A percentile compares a stretch with the other conserved stretches of the same genome.
These are phyloP conservation scores for Cladosporium sp. DNA, from an alignment of 2,329 filamentous ascomycete species.

Conservation along the genomic window DNA sequence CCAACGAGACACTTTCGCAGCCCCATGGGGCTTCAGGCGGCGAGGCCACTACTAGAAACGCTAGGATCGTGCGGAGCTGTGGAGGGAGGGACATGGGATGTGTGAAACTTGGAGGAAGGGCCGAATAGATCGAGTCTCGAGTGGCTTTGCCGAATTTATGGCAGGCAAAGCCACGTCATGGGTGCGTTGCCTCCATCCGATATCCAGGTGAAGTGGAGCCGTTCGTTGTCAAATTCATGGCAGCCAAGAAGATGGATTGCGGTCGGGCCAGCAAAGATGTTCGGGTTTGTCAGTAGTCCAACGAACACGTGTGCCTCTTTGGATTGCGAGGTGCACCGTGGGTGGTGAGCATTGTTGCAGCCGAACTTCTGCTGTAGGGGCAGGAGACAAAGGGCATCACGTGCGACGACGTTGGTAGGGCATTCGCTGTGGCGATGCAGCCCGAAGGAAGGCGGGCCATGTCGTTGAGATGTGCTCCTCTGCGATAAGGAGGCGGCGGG, in stretches of 20 bases:
- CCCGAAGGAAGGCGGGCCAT: not conserved
- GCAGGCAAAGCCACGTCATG: not conserved
- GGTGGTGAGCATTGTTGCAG: not conserved
- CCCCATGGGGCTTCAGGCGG: not conserved
- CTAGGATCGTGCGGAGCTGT: constrained; percentile 3
- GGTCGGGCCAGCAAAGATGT: not conserved
- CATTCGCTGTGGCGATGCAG: not conserved
- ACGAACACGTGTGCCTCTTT: not conserved
- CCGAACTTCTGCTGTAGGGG: not conserved
- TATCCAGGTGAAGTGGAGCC: not conserved
- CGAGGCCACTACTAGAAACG: not conserved
- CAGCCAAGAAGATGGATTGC: not conserved
- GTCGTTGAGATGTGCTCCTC: not conserved
- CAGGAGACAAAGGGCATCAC: not conserved
- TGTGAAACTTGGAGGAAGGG: not conserved
- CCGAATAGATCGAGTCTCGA: not conserved
- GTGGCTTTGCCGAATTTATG: not conserved
- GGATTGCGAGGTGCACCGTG: not conserved
- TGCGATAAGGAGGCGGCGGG: not conserved
- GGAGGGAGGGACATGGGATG: not conserved
- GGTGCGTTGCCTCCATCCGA: not conserved
- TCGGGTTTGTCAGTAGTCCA: too few species aligned
- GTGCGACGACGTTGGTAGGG: not conserved
- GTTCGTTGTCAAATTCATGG: not conserved
- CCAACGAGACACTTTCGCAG: not conserved